Evolutionary conservation across 805 yeast species (phyloP), one percentile per base, ranked within the genome.

Genomic region (Starmerella cellae): DNA sequence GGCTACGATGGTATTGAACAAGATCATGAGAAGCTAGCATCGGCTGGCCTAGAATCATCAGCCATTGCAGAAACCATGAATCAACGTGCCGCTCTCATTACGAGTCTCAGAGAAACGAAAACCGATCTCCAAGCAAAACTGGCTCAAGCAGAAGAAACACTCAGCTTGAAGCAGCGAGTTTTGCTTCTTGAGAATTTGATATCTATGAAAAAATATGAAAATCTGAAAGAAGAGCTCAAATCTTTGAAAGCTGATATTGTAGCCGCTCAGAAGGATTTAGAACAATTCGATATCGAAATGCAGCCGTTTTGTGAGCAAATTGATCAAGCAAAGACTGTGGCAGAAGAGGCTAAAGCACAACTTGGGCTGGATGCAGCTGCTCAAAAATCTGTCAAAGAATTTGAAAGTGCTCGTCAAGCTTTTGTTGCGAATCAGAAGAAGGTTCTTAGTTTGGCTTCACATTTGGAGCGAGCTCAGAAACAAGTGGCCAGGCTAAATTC

Each of bases 11-110:
- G 46, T 6, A 61, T 87, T 49, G 57, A 75, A 3, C 60, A 60
- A 2, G 68, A 67, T 38, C 93, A 88, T 53, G 68, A 73, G 29
- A 53, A 62, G 23, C 65, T 88, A 37, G 36, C 36, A 17, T 14
- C 26, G 19, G 36, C 36, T 5, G 26, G 36, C 26, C 17, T 9
- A 17, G 36, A 21, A 26, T 14, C 26, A 17, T 31, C 34, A 13
- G 21, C 21, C 20, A 8, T 17, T 11, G 54, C 71, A 28, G 63
- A 66, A 38, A 67, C 62, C 26, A 71, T 69, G 41, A 80, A 56
- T 49, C 58, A 70, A 64, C 41, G 43, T 16, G 5, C 16, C 9
- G 10, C 21, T 14, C 21, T n/a, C 8, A 19, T 39, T 4, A 23
- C 3, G 21, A 24, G 37, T 33, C 35, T 41, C 19, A 33, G 45